phyloP scores from a whole-genome alignment of 2,329 filamentous ascomycete genomes.

The Verticillium isaacii region DNA sequence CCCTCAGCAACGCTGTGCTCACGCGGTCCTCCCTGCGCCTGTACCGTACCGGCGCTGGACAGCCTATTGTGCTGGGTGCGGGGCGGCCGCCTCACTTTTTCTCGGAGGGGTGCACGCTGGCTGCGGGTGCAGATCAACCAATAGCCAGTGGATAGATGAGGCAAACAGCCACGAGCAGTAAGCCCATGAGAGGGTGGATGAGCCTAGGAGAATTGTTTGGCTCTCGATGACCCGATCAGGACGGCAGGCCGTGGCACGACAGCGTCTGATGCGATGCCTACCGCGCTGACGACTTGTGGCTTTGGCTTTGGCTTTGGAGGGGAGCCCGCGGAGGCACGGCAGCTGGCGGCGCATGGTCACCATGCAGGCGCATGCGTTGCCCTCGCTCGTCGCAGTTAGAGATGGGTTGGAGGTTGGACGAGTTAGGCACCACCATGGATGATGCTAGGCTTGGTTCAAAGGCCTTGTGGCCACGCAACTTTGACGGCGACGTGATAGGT shows the following conservation, averaged over 20 bases:
- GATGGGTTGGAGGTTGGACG: background rate
- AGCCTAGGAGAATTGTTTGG: background rate
- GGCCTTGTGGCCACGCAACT: too few species aligned
- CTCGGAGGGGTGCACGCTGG: background rate
- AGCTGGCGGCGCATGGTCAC: background rate
- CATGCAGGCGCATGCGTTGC: background rate
- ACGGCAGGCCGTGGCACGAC: background rate
- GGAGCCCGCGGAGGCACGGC: background rate
- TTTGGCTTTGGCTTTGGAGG: background rate
- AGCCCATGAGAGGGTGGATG: background rate
- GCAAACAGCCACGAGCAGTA: background rate
- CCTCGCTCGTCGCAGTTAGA: background rate
- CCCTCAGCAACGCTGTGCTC: background rate
- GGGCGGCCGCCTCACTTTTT: constrained; percentile 13
- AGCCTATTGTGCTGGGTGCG: constrained; percentile 7
- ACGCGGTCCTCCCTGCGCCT: background rate
- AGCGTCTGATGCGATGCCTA: background rate
- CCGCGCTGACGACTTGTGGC: background rate
- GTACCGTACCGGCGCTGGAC: background rate
- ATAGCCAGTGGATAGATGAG: background rate
- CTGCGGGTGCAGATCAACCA: background rate
- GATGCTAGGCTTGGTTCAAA: background rate
- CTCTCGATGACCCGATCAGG: background rate
- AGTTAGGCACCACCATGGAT: background rate
- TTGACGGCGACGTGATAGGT: background rate